These are phyloP conservation scores for Magnusiomyces ingens DNA, from an alignment of 1,139 yeast genomes.

Conservation along the genomic window DNA sequence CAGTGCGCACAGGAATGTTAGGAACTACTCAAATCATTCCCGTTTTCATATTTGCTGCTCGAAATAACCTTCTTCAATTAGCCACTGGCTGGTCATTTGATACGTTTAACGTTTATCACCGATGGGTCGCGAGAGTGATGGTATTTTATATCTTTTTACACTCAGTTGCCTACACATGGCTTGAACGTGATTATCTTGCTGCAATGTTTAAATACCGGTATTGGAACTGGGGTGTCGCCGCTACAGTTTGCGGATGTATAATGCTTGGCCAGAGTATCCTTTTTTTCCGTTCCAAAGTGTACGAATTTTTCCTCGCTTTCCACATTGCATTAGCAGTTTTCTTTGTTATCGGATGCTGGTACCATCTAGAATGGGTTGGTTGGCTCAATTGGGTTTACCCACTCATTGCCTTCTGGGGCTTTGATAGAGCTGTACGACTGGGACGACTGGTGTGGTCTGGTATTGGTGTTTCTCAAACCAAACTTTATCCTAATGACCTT, in stretches of 20 bases:
- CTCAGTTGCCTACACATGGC: conserved; percentile 24
- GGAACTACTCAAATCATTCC: conserved; percentile 47
- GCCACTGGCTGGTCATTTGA: conserved; percentile 57
- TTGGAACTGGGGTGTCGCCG: conserved; percentile 38
- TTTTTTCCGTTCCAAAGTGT: conserved; percentile 33
- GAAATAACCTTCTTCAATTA: conserved; percentile 51
- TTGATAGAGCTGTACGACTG: conserved; percentile 37
- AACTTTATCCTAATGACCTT: conserved; percentile 32
- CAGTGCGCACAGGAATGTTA: conserved; percentile 51
- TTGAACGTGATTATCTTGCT: conserved; percentile 29
- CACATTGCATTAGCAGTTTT: conserved; percentile 37
- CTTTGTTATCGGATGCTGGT: conserved; percentile 40
- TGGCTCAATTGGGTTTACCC: conserved; percentile 37
- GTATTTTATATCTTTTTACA: conserved; percentile 42
- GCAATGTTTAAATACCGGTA: conserved; percentile 31
- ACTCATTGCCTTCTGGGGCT: conserved; percentile 37
- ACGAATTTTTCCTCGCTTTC: conserved; percentile 40
- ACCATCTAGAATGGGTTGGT: conserved; percentile 40
- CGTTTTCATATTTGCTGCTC: conserved; percentile 51
- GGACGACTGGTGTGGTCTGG: conserved; percentile 36
- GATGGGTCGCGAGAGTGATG: conserved; percentile 53
- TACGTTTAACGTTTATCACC: conserved; percentile 51
- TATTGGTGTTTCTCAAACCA: conserved; percentile 21
- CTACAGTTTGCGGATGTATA: conserved; percentile 26
- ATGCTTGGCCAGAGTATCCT: conserved; percentile 27